Evolutionary conservation across 805 yeast genomes (phyloP).

Genomic region (Metschnikowia kunwiensis): DNA sequence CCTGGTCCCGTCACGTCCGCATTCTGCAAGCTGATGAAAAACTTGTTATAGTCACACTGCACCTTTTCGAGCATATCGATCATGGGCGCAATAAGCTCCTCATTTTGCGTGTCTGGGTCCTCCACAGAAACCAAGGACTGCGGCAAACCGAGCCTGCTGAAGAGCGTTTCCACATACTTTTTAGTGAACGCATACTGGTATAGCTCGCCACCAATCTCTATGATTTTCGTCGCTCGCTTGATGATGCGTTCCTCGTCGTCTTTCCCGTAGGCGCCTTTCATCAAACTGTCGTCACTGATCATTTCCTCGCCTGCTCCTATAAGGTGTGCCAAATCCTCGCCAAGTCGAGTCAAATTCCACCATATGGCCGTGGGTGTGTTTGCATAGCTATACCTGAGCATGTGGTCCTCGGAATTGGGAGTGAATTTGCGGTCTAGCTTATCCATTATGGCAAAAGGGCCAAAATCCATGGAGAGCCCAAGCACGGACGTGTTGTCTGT

Average conservation of each 20-base stretch:
- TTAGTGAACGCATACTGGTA: conserved; percentile 61
- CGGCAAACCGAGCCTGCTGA: conserved; percentile 65
- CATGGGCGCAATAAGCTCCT: conserved; percentile 53
- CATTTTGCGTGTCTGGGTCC: conserved; percentile 38
- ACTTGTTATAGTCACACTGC: conserved; percentile 74
- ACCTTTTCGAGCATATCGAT: conserved; percentile 58
- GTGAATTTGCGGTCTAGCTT: conserved; percentile 76
- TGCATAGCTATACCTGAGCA: conserved; percentile 69
- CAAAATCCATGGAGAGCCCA: conserved; percentile 89
- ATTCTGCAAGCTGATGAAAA: conserved; percentile 64
- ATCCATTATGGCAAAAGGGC: conserved; percentile 92
- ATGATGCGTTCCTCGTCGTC: conserved; percentile 52
- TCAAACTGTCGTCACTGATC: conserved; percentile 33
- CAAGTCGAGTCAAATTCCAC: conserved; percentile 88
- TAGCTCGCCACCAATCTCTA: conserved; percentile 60
- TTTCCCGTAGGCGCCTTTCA: conserved; percentile 29
- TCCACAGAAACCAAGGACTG: conserved; percentile 30
- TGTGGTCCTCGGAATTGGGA: conserved; percentile 84
- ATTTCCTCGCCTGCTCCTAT: conserved; percentile 66
- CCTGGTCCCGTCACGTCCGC: conserved; percentile 28
- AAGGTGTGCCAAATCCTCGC: conserved; percentile 78
- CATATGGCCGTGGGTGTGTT: conserved; percentile 84
- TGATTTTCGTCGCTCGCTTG: conserved; percentile 60
- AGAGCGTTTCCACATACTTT: conserved; percentile 55
- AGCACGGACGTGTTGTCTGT: conserved; percentile 91